A percentile compares a stretch with the other conserved stretches of the same genome.
phyloP scores from a whole-genome alignment of 257 asterid genomes.

The Plantago elongata region DNA sequence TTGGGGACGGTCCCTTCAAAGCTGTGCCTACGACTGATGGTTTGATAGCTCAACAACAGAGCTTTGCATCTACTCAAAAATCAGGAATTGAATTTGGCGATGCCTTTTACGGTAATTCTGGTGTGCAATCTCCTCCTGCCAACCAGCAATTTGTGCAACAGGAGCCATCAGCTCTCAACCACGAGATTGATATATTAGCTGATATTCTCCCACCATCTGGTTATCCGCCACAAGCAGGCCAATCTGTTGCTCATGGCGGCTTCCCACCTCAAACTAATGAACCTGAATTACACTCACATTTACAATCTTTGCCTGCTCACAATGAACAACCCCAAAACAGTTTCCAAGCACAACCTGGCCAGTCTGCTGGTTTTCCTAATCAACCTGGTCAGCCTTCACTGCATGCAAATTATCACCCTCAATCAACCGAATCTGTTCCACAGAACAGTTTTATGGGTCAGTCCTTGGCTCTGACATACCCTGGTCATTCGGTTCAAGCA shows the following conservation, averaged over 20 bases:
- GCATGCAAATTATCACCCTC: conserved; percentile 41
- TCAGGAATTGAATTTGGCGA: conserved; percentile 40
- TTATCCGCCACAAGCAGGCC: conserved; percentile 34
- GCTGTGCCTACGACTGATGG: conserved; percentile 52
- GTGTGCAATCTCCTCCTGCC: conserved; percentile 34
- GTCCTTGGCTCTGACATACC: conserved; percentile 26
- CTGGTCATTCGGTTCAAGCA: conserved; percentile 41
- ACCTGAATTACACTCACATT: conserved; percentile 19
- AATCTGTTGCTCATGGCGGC: conserved; percentile 30
- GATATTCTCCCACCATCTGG: conserved; percentile 81
- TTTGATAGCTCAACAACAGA: conserved; percentile 37
- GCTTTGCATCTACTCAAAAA: conserved; percentile 32
- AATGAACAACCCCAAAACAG: conserved; percentile 27
- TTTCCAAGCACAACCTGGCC: conserved; percentile 36
- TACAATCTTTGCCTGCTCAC: conserved; percentile 26
- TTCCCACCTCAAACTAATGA: conserved; percentile 40
- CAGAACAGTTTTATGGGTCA: conserved; percentile 24
- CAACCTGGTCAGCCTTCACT: conserved; percentile 45
- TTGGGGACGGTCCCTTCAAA: conserved; percentile 91
- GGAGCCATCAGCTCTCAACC: conserved; percentile 40
- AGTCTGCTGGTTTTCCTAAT: conserved; percentile 38
- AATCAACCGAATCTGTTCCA: conserved; percentile 26
- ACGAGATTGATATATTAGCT: conserved; percentile 76
- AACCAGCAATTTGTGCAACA: conserved; percentile 39
- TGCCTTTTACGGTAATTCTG: conserved; percentile 28